Percentiles rank a stretch among this genome's conserved stretches.
These are phyloP conservation scores for Leptographium procerum DNA, from an alignment of 2,329 filamentous ascomycete species.

Conservation along the genomic window DNA sequence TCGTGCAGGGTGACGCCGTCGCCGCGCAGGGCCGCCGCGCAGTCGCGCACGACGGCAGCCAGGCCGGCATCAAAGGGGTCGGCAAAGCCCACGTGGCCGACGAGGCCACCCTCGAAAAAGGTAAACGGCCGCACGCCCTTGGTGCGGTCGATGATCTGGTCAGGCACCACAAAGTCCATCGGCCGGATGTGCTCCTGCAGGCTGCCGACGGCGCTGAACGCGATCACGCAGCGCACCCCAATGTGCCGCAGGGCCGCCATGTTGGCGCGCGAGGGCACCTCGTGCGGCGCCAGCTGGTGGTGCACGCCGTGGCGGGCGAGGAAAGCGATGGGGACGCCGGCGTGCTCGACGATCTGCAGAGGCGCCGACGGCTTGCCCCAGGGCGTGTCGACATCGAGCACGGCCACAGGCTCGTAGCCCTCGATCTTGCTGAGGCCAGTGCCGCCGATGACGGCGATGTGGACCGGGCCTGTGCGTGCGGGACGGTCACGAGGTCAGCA, in stretches of 20 bases:
- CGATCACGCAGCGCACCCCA: conserved; percentile 82
- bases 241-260: conserved; percentile 91
- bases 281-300: conserved; percentile 86
- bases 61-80: conserved; percentile 83
- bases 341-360: conserved; percentile 82
- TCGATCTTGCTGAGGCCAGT: conserved; percentile 84
- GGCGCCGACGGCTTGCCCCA: conserved; percentile 71
- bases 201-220: conserved; percentile 90
- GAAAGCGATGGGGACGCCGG: conserved; percentile 75
- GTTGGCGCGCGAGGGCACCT: conserved; percentile 90
- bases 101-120: conserved; percentile 86
- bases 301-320: conserved; percentile 81
- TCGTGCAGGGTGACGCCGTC: conserved; percentile 79
- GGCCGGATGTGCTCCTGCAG: conserved; percentile 88
- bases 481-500: too few species aligned
- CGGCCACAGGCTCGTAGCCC: conserved; percentile 74
- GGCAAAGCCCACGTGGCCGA: conserved; percentile 89
- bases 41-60: conserved; percentile 64
- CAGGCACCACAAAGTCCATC: conserved; percentile 90
- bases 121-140: conserved; percentile 92
- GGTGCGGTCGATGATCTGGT: conserved; percentile 94
- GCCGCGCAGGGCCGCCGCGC: conserved; percentile 64
- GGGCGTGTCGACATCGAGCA: conserved; percentile 65
- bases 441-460: conserved; percentile 84
- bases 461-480: conserved; percentile 46